Percentiles rank a stretch among this genome's conserved stretches.
Evolutionary conservation across 129 eudicot species (phyloP).

Genomic region (Apium graveolens): DNA sequence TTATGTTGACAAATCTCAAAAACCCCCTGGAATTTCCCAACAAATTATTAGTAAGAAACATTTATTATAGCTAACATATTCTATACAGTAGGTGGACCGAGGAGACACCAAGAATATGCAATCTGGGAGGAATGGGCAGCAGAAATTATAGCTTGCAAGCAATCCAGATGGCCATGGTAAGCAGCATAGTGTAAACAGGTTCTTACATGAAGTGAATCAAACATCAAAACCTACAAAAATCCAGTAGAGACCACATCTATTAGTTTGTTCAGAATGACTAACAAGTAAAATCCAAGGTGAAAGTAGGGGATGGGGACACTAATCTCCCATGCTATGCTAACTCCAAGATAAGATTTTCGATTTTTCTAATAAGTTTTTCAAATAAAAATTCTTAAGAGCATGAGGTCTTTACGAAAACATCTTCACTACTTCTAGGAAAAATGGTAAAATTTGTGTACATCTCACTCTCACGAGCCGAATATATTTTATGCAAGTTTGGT

Average conservation of each 20-base stretch:
- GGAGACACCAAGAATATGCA: neutral
- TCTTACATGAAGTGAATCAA: conserved; percentile 33
- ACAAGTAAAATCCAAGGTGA: neutral
- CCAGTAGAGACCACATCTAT: neutral
- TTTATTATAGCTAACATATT: neutral
- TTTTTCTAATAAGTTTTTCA: neutral
- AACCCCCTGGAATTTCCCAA: conserved; percentile 64
- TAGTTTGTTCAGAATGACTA: neutral
- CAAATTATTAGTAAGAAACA: neutral
- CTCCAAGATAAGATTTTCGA: neutral
- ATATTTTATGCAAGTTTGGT: neutral
- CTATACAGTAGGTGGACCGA: neutral
- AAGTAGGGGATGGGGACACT: neutral
- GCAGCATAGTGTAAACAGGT: conserved; percentile 47
- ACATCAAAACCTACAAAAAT: conserved; percentile 24
- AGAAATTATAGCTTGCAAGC: conserved; percentile 18
- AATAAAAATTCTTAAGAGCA: neutral
- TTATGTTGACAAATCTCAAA: conserved; percentile 82
- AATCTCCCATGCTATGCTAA: neutral
- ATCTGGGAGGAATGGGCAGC: neutral
- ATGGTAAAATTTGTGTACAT: neutral
- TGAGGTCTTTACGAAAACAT: neutral
- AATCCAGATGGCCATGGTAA: conserved; percentile 33
- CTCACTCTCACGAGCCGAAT: neutral
- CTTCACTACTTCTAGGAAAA: neutral